phyloP scores from a whole-genome alignment of 257 asterid species.

The Jasminum sambac region DNA sequence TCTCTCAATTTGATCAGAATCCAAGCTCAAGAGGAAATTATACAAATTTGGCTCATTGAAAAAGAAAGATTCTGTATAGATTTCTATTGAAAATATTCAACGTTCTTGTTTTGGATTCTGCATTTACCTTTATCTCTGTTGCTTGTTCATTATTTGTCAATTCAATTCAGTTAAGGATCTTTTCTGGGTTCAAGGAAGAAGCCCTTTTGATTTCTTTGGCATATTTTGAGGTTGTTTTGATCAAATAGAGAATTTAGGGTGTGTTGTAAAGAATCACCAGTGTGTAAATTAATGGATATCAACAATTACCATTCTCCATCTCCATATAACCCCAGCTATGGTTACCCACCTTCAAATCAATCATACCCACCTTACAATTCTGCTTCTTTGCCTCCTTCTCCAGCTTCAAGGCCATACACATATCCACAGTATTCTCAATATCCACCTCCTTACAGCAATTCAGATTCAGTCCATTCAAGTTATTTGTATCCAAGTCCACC shows the following conservation, averaged over 20 bases:
- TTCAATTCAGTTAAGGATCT: slow-evolving; percentile 20
- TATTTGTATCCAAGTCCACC: slow-evolving; percentile 43
- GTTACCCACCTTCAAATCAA: slow-evolving; percentile 49
- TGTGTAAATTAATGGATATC: slow-evolving; percentile 52
- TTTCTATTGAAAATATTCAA: not conserved
- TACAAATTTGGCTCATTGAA: not conserved
- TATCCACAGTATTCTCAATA: slow-evolving; percentile 59
- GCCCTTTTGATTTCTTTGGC: slow-evolving; percentile 25
- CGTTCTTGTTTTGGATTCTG: slow-evolving; percentile 8
- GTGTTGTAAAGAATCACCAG: slow-evolving; percentile 15
- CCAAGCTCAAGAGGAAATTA: slow-evolving; percentile 9
- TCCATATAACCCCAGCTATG: slow-evolving; percentile 55
- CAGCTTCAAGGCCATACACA: slow-evolving; percentile 34
- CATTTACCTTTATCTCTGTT: slow-evolving; percentile 14
- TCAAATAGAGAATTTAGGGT: slow-evolving; percentile 24
- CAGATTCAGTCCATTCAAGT: slow-evolving; percentile 40
- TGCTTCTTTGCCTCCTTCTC: slow-evolving; percentile 32
- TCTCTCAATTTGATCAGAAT: slow-evolving; percentile 11
- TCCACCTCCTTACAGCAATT: slow-evolving; percentile 47
- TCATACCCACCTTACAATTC: slow-evolving; percentile 54
- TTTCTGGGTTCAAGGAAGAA: slow-evolving; percentile 19
- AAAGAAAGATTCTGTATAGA: not conserved
- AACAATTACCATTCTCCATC: slow-evolving; percentile 52
- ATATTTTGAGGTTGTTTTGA: slow-evolving; percentile 18
- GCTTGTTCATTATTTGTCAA: slow-evolving; percentile 13